Evolutionary conservation across 441 rosid genomes (phyloP), one percentile per base, ranked within the genome.

Genomic region (Biscutella laevigata): DNA sequence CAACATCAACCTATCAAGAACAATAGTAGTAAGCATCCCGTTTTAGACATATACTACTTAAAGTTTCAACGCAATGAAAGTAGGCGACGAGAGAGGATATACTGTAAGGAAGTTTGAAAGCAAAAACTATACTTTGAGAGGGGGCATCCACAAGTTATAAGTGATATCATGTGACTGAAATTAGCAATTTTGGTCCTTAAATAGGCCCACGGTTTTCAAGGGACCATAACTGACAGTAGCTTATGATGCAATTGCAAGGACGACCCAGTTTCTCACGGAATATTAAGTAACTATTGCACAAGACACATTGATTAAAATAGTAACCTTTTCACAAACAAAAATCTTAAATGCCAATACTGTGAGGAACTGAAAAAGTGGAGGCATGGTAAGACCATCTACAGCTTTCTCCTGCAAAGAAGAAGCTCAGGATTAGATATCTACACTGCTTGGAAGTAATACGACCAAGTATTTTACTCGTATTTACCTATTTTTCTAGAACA

Each of bases 361-460:
- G 52, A 89, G 88, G 72, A 89, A 89, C 58, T 84, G 97, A 72
- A 89, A 89, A 13, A 86, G 83, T 10, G 90, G 88, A 59, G 97
- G 95, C 97, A 89, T 83, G 19, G 85, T 86, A 62, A 86, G 59
- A 59, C 77, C 89, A 48, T 77, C 85, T 4, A 79, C 69, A 65
- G 75, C 61, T n/a, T 78, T 75, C 70, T 77, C 91, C 97, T 89
- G 81, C 56, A 75, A 68, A 71, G 5, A 25, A 43, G 25, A 67
- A 58, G 9, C 32, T 53, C 29, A n/a, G 8, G 0, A 39, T 43
- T 39, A 53, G 53, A 47, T 46, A 25, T 32, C 7, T 34, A 49
- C 36, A 50, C 10, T 11, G 22, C 35, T 50, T 42, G 11, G 33
- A 43, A 38, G n/a, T 36, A 52, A 10, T 29, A 9, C 4, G 15